Percentiles rank a stretch among this genome's conserved stretches.
phyloP scores from a whole-genome alignment of 441 rosid species.

The Theobroma grandiflorum region DNA sequence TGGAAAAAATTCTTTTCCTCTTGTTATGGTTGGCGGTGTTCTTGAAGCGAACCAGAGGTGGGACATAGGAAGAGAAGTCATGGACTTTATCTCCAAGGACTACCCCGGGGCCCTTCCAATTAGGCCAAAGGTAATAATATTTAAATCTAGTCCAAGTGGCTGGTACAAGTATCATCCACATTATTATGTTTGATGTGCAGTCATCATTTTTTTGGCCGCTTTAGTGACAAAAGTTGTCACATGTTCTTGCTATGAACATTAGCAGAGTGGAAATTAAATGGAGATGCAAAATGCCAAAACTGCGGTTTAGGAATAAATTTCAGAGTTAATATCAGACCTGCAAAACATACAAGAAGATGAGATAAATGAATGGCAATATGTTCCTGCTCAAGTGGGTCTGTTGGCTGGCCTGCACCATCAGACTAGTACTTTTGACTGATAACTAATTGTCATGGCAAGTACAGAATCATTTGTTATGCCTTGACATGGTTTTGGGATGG shows the following conservation, averaged over 20 bases:
- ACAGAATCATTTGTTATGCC: background rate
- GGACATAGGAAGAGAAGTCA: constrained; percentile 79
- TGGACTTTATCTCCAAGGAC: constrained; percentile 56
- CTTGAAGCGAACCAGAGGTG: constrained; percentile 73
- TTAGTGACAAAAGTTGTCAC: background rate
- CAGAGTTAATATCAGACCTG: background rate
- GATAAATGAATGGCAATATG: background rate
- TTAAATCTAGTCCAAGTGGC: background rate
- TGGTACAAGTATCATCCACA: background rate
- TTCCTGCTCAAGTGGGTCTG: background rate
- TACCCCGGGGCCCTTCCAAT: constrained; percentile 64
- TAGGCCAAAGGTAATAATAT: constrained; percentile 62
- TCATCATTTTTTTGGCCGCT: background rate
- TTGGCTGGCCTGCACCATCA: background rate
- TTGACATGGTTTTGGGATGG: background rate
- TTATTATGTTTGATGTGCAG: background rate
- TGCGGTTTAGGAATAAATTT: constrained; percentile 16
- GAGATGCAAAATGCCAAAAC: constrained; percentile 1
- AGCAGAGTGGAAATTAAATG: constrained; percentile 19
- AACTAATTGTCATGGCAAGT: background rate
- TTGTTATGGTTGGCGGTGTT: constrained; percentile 87
- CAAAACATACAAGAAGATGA: constrained; percentile 4
- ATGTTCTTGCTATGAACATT: background rate
- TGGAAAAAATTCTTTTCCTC: constrained; percentile 63
- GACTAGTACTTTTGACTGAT: constrained; percentile 9